Evolutionary conservation across 2,329 filamentous ascomycete genomes (phyloP).

Genomic region (Colletotrichum nymphaeae): DNA sequence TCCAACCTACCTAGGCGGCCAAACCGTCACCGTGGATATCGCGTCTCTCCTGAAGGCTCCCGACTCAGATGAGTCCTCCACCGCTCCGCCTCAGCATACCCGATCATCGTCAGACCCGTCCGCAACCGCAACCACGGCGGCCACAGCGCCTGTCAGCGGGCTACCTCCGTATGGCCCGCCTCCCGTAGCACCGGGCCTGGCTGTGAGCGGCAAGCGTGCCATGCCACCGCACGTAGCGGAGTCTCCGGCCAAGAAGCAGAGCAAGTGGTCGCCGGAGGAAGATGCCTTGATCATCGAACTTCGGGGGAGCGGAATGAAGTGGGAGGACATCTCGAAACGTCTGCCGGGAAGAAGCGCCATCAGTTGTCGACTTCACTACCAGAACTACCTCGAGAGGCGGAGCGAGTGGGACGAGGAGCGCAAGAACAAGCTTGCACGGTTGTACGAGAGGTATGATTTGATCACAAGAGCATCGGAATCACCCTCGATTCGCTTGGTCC

Average conservation of each 20-base stretch:
- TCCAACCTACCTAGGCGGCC: constrained; percentile 46
- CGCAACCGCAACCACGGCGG: constrained; percentile 39
- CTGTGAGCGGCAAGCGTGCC: constrained; percentile 56
- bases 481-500: not conserved
- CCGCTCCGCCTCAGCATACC: constrained; percentile 54
- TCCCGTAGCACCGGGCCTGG: constrained; percentile 47
- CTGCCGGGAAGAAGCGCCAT: constrained; percentile 92
- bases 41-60: constrained; percentile 83
- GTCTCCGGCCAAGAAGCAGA: constrained; percentile 90
- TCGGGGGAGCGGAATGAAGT: constrained; percentile 93
- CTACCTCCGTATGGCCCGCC: constrained; percentile 35
- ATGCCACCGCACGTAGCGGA: constrained; percentile 67
- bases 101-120: constrained; percentile 50
- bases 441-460: constrained; percentile 90
- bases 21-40: constrained; percentile 91
- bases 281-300: constrained; percentile 94
- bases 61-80: constrained; percentile 77
- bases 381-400: constrained; percentile 94
- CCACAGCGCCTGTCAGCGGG: constrained; percentile 35
- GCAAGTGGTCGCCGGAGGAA: constrained; percentile 95
- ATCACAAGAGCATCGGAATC: not conserved
- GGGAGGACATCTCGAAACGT: constrained; percentile 96
- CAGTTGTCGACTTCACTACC: constrained; percentile 93
- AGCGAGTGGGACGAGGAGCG: constrained; percentile 98
- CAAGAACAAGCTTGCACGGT: constrained; percentile 93